Percentiles rank a stretch among this genome's conserved stretches.
These are phyloP conservation scores for Alisma plantagoaquatica DNA, from an alignment of 106 monocot genomes.

Conservation along the genomic window DNA sequence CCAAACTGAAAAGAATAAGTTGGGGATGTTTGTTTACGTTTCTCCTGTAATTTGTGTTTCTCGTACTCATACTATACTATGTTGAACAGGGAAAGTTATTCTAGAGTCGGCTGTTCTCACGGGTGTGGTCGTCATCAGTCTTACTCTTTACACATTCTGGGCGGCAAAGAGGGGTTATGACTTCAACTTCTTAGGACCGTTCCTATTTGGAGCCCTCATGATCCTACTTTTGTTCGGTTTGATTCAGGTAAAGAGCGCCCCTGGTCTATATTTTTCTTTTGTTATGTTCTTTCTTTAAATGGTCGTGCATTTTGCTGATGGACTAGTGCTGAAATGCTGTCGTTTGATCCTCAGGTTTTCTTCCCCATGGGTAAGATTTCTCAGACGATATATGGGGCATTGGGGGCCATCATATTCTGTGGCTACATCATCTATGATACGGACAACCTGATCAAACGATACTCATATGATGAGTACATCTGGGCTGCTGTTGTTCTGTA, in stretches of 20 bases:
- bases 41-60: not conserved
- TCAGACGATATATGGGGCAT: slow-evolving; percentile 59
- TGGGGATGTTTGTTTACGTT: too few species aligned
- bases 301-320: too few species aligned
- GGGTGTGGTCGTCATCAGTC: slow-evolving; percentile 46
- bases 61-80: not conserved
- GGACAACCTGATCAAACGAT: slow-evolving; percentile 82
- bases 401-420: slow-evolving; percentile 60
- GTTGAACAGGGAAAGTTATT: slow-evolving; percentile 56
- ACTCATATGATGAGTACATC: slow-evolving; percentile 83
- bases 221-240: slow-evolving; percentile 63
- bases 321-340: too few species aligned
- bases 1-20: too few species aligned
- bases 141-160: slow-evolving; percentile 86
- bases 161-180: slow-evolving; percentile 61
- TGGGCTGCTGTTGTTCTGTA: slow-evolving; percentile 66
- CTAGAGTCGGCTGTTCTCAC: slow-evolving; percentile 73
- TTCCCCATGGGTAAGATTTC: slow-evolving; percentile 77
- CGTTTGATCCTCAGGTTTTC: slow-evolving; percentile 24
- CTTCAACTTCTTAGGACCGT: slow-evolving; percentile 68
- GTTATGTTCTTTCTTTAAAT: too few species aligned
- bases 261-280: too few species aligned
- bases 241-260: slow-evolving; percentile 93
- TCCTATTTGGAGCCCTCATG: slow-evolving; percentile 57
- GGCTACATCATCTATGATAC: slow-evolving; percentile 82